A percentile compares a stretch with the other conserved stretches of the same genome.
These are phyloP conservation scores for Cryptococcus sp. DNA, from an alignment of 1,284 basidiomycete genomes.

Conservation along the genomic window DNA sequence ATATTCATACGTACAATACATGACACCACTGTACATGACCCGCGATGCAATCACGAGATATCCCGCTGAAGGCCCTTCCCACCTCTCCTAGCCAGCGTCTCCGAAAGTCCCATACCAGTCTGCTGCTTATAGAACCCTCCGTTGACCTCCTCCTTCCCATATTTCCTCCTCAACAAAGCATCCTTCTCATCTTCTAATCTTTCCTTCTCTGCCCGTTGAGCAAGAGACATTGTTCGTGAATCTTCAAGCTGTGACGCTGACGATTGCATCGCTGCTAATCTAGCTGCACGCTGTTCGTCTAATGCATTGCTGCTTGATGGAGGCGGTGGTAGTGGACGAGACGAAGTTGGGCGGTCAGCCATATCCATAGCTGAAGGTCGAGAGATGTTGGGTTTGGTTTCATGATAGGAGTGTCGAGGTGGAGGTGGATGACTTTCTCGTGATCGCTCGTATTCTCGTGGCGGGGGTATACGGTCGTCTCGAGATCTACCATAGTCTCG, in stretches of 20 bases:
- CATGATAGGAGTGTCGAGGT: slow-evolving; percentile 1
- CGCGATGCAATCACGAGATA: too few species aligned
- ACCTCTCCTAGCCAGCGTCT: slow-evolving; percentile 39
- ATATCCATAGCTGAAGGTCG: slow-evolving; percentile 28
- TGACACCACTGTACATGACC: too few species aligned
- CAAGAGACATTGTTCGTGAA: slow-evolving; percentile 31
- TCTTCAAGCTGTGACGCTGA: slow-evolving; percentile 59
- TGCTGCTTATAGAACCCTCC: slow-evolving; percentile 44
- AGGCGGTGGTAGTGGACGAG: slow-evolving; percentile 9
- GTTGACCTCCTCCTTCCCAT: slow-evolving; percentile 40
- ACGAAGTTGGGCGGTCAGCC: slow-evolving; percentile 23
- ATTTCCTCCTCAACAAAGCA: slow-evolving; percentile 30
- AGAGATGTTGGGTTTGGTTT: slow-evolving; percentile 21
- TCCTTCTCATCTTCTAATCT: slow-evolving; percentile 28
- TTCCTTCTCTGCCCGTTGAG: slow-evolving; percentile 35
- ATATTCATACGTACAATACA: too few species aligned
- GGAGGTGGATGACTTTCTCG: slow-evolving; percentile 13
- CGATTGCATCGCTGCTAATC: slow-evolving; percentile 77
- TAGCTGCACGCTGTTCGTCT: slow-evolving; percentile 66
- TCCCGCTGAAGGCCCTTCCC: slow-evolving; percentile 43
- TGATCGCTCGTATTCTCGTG: slow-evolving; percentile 15
- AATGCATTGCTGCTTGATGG: slow-evolving; percentile 8
- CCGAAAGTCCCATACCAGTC: slow-evolving; percentile 38
- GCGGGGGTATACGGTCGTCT: slow-evolving; percentile 29
- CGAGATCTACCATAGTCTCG: slow-evolving; percentile 6